Evolutionary conservation across 345 rosid species (phyloP), one percentile per base, ranked within the genome.

Genomic region (Chamaenerion angustifolium): DNA sequence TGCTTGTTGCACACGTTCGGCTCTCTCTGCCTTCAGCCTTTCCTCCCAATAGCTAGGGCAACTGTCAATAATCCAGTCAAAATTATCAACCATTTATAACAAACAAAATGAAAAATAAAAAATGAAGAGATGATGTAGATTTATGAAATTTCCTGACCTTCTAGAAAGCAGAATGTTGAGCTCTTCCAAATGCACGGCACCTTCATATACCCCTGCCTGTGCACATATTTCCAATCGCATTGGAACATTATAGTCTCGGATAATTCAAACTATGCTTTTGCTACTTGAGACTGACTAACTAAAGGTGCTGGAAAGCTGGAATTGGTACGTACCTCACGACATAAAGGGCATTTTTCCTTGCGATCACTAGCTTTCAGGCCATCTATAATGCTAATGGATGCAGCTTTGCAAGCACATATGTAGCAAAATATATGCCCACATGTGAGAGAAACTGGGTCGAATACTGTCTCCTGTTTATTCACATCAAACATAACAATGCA

Each of bases 381-480:
- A 66, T 80, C 87, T 31, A 90, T 75, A 54, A 80, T 70, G 15
- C 62, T 87, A 46, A 92, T 87, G 5, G 92, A 76, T 57, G 96
- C 96, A 75, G 98, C 89, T 47, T 94, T 80, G 71, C 93, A 92
- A 66, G 96, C 89, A 64, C 98, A 92, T 70, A 80, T 71, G 64
- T 78, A 74, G 80, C 98, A 86, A 70, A 79, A 86, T 62, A 86
- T 92, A 64, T 92, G 98, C 61, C 96, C 96, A 14, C 96, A 92
- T 9, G 82, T 69, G 42, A 92, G 72, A 51, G 96, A 74, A 55
- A 92, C 85, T 16, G 96, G 78, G 73, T 92, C 95, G 54, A 92
- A 92, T 43, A 92, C 95, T 0, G 89, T 80, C 16, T 92, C 96
- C 98, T 86, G 87, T 56, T 52, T 54, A 31, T 4, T 31, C 37